These are phyloP conservation scores for Rugonectria rugulosa DNA, from an alignment of 2,329 filamentous ascomycete species.

Conservation along the genomic window DNA sequence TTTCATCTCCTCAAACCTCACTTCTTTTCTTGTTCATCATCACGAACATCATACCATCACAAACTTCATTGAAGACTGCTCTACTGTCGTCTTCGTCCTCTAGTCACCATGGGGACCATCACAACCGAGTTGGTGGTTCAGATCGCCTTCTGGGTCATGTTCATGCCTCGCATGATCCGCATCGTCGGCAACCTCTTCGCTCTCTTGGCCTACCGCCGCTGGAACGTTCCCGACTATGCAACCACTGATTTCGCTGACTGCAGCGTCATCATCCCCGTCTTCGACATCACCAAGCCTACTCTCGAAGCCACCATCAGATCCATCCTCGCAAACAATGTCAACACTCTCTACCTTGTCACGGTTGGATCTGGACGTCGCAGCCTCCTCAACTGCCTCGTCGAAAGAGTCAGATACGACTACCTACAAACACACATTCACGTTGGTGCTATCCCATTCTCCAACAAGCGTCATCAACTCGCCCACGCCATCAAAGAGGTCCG, in stretches of 20 bases:
- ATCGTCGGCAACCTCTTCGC: neutral
- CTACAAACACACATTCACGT: conserved; percentile 19
- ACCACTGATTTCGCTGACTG: neutral
- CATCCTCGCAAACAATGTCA: conserved; percentile 19
- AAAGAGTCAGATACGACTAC: neutral
- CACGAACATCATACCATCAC: neutral
- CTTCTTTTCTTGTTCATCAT: too few relatives aligned
- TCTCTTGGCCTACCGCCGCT: neutral
- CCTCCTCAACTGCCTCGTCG: conserved; percentile 3
- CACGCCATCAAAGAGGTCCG: conserved; percentile 16
- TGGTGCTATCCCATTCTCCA: conserved; percentile 23
- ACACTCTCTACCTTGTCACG: conserved; percentile 12
- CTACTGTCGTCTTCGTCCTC: neutral
- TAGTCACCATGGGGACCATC: neutral
- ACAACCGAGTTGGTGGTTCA: neutral
- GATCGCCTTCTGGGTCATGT: neutral
- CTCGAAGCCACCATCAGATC: conserved; percentile 5
- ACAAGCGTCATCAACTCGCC: conserved; percentile 27
- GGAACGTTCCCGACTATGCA: neutral
- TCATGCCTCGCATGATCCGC: neutral
- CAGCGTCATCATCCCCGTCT: conserved; percentile 23
- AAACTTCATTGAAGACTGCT: neutral
- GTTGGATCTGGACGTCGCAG: neutral
- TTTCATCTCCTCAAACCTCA: neutral
- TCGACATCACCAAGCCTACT: neutral